These are phyloP conservation scores for Myrica gale DNA, from an alignment of 306 rosid genomes.

Conservation along the genomic window DNA sequence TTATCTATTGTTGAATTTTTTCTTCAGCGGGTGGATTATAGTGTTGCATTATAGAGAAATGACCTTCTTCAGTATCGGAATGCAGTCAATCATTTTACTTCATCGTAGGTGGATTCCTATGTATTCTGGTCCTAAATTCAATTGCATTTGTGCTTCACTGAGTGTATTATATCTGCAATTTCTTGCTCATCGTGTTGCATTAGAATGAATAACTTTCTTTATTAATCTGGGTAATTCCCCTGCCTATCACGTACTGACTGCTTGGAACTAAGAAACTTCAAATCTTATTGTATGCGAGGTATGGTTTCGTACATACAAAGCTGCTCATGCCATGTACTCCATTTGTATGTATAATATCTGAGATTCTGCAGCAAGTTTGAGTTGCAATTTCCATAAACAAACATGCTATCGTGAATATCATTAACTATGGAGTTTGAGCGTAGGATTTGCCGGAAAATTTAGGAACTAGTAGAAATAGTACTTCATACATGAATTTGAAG, in stretches of 20 bases:
- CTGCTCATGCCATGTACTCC: not conserved
- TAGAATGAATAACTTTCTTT: not conserved
- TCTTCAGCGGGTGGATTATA: too few species aligned
- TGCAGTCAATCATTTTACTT: not conserved
- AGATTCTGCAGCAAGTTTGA: not conserved
- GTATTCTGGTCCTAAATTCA: constrained; percentile 1
- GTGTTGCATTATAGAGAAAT: too few species aligned
- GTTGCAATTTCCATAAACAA: not conserved
- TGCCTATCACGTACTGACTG: not conserved
- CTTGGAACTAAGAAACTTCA: not conserved
- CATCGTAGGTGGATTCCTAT: constrained; percentile 61
- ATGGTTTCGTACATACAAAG: not conserved
- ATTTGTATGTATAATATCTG: not conserved
- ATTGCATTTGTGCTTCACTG: too few species aligned
- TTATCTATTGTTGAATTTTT: too few species aligned
- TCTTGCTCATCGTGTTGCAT: not conserved
- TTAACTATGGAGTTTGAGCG: not conserved
- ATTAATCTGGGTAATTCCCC: constrained; percentile 3
- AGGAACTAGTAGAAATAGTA: too few species aligned
- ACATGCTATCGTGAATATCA: not conserved
- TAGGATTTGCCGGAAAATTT: not conserved
- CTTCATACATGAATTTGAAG: too few species aligned
- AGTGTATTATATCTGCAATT: not conserved
- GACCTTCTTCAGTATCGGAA: too few species aligned
- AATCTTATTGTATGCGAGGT: not conserved